Conservation (phyloP, 805 yeast species). For the Tetrapisispora pingtungensis region DNA sequence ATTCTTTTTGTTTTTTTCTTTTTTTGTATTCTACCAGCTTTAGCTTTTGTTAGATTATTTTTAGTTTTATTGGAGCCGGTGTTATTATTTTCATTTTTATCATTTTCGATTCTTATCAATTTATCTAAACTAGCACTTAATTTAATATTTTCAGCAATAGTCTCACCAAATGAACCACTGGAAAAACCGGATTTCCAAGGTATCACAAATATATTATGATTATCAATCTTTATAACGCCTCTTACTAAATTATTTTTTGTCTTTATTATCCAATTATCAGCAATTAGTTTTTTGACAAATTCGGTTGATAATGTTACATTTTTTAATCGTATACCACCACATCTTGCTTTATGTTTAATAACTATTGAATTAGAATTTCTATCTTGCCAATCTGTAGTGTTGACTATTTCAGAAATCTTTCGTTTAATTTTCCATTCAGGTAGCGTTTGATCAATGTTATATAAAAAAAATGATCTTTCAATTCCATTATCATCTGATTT, state of each 20-base stretch:
- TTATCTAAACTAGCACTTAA: slow-evolving; percentile 13
- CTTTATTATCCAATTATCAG: slow-evolving; percentile 1
- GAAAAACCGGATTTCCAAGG: slow-evolving; percentile 18
- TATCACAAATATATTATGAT: slow-evolving; percentile 11
- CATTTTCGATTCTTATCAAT: slow-evolving; percentile 8
- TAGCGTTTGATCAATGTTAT: slow-evolving; percentile 58
- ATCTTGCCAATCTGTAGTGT: slow-evolving; percentile 15
- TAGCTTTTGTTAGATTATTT: slow-evolving; percentile 4
- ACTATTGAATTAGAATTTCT: slow-evolving; percentile 11
- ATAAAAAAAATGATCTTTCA: slow-evolving; percentile 56
- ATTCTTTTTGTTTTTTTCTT: slow-evolving; percentile 9
- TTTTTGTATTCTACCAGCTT: slow-evolving; percentile 6
- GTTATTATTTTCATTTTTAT: neutral
- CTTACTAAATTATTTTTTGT: slow-evolving; percentile 8
- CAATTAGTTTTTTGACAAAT: slow-evolving; percentile 7
- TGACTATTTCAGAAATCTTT: slow-evolving; percentile 33
- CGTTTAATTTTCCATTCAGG: slow-evolving; percentile 55
- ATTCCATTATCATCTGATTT: slow-evolving; percentile 30
- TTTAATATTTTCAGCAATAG: slow-evolving; percentile 15
- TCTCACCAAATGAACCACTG: slow-evolving; percentile 17
- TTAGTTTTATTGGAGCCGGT: too few relatives aligned
- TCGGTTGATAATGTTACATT: slow-evolving; percentile 7
- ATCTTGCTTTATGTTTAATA: slow-evolving; percentile 20
- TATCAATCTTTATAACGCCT: slow-evolving; percentile 17
- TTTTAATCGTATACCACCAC: slow-evolving; percentile 22